Conservation (phyloP, 306 rosid species). For the Citrullus amarus region DNA sequence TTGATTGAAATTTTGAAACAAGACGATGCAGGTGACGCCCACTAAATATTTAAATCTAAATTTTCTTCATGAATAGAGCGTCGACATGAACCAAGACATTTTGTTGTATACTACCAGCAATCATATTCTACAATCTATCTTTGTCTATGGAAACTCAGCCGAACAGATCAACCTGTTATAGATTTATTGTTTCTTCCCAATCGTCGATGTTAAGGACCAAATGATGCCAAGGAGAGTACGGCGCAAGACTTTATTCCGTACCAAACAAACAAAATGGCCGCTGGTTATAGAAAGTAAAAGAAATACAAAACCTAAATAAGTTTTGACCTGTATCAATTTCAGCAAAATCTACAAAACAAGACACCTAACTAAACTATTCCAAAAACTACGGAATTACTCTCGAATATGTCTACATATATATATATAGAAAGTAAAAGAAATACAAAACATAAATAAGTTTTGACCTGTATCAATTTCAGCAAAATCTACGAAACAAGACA, state of each 20-base stretch:
- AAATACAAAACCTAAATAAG: not conserved
- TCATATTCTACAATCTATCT: not conserved
- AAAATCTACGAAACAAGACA: not conserved
- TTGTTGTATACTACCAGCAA: not conserved
- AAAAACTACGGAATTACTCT: not conserved
- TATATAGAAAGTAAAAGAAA: not conserved
- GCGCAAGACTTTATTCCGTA: not conserved
- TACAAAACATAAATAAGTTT: not conserved
- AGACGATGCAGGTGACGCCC: not conserved
- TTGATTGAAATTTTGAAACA: not conserved
- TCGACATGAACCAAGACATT: not conserved
- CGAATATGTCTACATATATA: not conserved
- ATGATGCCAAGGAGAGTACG: not conserved
- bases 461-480: not conserved
- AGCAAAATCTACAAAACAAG: not conserved
- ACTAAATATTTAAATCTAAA: not conserved
- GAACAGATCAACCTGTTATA: not conserved
- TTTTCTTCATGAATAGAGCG: not conserved
- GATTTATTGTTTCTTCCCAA: not conserved
- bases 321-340: not conserved
- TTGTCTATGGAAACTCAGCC: not conserved
- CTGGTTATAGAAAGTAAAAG: not conserved
- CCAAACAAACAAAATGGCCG: not conserved
- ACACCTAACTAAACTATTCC: not conserved
- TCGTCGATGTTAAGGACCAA: not conserved